These are phyloP conservation scores for Termitomyces sp. DNA, from an alignment of 768 basidiomycete species.

Conservation along the genomic window DNA sequence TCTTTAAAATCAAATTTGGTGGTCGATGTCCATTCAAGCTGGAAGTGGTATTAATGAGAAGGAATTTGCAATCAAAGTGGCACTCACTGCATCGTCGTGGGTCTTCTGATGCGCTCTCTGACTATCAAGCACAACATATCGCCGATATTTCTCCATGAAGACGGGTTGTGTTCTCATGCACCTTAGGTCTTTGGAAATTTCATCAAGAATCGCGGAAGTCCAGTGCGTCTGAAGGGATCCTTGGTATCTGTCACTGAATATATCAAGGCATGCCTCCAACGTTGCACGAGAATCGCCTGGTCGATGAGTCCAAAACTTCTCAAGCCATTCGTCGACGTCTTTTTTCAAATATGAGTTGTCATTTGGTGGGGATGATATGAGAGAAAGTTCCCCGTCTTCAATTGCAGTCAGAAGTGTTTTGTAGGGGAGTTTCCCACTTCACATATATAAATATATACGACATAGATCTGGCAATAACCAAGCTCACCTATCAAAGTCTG, in stretches of 20 bases:
- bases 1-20: slow-evolving; percentile 54
- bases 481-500: slow-evolving; percentile 34
- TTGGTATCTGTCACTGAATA: slow-evolving; percentile 32
- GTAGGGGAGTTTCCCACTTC: slow-evolving; percentile 36
- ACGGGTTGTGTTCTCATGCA: slow-evolving; percentile 56
- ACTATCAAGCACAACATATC: slow-evolving; percentile 57
- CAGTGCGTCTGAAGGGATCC: slow-evolving; percentile 31
- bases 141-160: slow-evolving; percentile 56
- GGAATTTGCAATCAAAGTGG: neutral
- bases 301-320: slow-evolving; percentile 23
- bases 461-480: neutral
- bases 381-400: slow-evolving; percentile 50
- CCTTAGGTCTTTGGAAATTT: slow-evolving; percentile 44
- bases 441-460: neutral
- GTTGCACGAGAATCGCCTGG: slow-evolving; percentile 32
- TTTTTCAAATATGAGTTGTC: slow-evolving; percentile 16
- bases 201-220: slow-evolving; percentile 33
- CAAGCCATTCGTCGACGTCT: slow-evolving; percentile 33
- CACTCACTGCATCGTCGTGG: slow-evolving; percentile 43
- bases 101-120: slow-evolving; percentile 23
- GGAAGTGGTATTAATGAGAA: neutral
- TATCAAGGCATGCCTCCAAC: slow-evolving; percentile 37
- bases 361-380: slow-evolving; percentile 41
- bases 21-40: slow-evolving; percentile 56
- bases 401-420: slow-evolving; percentile 42